A percentile compares a stretch with the other conserved stretches of the same genome.
These are phyloP conservation scores for Ammopiptanthus mongolicus DNA, from an alignment of 306 rosid genomes.

Conservation along the genomic window DNA sequence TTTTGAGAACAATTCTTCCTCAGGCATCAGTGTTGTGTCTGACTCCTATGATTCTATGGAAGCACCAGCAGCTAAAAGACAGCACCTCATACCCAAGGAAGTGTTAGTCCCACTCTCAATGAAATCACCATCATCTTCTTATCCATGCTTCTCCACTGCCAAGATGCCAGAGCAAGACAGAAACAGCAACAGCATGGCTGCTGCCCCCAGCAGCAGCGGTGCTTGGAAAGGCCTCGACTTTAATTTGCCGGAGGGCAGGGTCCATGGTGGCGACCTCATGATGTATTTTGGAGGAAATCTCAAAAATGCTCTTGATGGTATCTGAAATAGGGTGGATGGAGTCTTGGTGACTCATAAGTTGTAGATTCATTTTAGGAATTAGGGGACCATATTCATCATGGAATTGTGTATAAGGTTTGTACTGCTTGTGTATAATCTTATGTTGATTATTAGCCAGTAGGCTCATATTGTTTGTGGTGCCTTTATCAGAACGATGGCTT, in stretches of 20 bases:
- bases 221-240: slow-evolving; percentile 39
- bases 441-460: slow-evolving; percentile 36
- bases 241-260: slow-evolving; percentile 74
- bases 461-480: slow-evolving; percentile 36
- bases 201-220: slow-evolving; percentile 20
- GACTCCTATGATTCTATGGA: slow-evolving; percentile 60
- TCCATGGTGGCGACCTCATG: slow-evolving; percentile 91
- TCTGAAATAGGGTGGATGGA: slow-evolving; percentile 21
- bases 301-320: slow-evolving; percentile 55
- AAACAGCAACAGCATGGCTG: slow-evolving; percentile 17
- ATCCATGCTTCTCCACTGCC: slow-evolving; percentile 37
- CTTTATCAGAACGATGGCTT: slow-evolving; percentile 21
- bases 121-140: slow-evolving; percentile 54
- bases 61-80: slow-evolving; percentile 43
- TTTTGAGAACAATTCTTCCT: slow-evolving; percentile 63
- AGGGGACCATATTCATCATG: slow-evolving; percentile 33
- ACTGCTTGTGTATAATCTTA: slow-evolving; percentile 31
- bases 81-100: slow-evolving; percentile 69
- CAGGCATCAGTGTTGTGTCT: slow-evolving; percentile 58
- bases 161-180: slow-evolving; percentile 45
- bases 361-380: slow-evolving; percentile 38
- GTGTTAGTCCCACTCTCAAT: slow-evolving; percentile 75
- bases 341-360: not conserved
- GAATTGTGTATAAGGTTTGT: slow-evolving; percentile 55
- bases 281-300: slow-evolving; percentile 68